Conservation (phyloP, 805 yeast species). For the Zygosaccharomyces pseudorouxii region DNA sequence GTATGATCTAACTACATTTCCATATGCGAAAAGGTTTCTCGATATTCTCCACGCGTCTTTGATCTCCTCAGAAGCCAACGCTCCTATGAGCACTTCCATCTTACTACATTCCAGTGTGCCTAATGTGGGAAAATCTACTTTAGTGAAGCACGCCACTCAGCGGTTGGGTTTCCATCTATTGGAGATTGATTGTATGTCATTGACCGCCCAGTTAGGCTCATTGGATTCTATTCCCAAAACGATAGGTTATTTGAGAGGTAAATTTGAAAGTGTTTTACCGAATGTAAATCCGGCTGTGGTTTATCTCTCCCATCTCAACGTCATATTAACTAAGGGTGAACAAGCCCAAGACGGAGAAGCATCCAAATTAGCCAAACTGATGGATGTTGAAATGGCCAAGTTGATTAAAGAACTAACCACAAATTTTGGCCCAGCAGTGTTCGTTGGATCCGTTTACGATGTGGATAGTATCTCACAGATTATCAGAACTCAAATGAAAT, state of each 20-base stretch:
- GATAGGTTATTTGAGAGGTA: conserved; percentile 71
- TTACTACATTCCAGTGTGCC: conserved; percentile 64
- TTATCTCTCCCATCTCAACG: conserved; percentile 68
- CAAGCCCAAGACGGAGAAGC: conserved; percentile 46
- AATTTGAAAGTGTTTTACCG: conserved; percentile 58
- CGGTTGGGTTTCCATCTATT: conserved; percentile 62
- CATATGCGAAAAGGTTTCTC: conserved; percentile 47
- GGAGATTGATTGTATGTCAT: conserved; percentile 61
- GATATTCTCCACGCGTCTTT: conserved; percentile 54
- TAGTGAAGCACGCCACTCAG: conserved; percentile 51
- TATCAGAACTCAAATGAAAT: conserved; percentile 63
- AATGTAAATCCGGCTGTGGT: conserved; percentile 46
- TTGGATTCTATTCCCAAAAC: conserved; percentile 74
- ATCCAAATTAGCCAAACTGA: conserved; percentile 31
- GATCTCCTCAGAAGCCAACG: conserved; percentile 22
- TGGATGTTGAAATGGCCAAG: conserved; percentile 49
- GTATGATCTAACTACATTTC: conserved; percentile 36
- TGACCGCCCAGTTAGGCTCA: conserved; percentile 43
- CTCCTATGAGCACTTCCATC: conserved; percentile 54
- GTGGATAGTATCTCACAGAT: conserved; percentile 62
- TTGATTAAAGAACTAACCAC: conserved; percentile 51
- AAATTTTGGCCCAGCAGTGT: conserved; percentile 37
- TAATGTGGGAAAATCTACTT: conserved; percentile 72
- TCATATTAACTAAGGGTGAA: conserved; percentile 61
- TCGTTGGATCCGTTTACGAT: conserved; percentile 66